These are phyloP conservation scores for Chaetomium strumarium DNA, from an alignment of 2,329 filamentous ascomycete species.

Conservation along the genomic window DNA sequence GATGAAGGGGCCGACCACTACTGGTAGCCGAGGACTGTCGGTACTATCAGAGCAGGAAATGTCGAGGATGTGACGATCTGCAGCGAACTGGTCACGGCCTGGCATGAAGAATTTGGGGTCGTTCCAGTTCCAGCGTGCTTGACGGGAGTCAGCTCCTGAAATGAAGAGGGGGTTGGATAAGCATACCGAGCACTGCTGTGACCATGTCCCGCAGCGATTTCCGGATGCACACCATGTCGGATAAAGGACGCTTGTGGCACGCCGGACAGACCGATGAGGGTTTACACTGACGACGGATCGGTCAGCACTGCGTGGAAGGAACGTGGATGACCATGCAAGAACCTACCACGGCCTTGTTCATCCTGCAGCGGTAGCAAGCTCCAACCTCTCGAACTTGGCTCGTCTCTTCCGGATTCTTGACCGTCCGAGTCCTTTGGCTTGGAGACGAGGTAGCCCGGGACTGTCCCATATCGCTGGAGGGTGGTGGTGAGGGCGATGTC, in stretches of 20 bases:
- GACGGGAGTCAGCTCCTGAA: background rate
- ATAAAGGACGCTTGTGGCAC: constrained; percentile 5
- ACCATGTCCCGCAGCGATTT: constrained; percentile 1
- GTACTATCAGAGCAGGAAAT: constrained; percentile 12
- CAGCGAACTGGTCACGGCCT: constrained; percentile 4
- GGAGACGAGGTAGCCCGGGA: background rate
- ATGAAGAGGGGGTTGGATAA: background rate
- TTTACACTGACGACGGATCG: constrained; percentile 15
- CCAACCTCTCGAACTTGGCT: constrained; percentile 44
- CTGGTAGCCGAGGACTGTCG: constrained; percentile 5
- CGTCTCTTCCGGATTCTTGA: constrained; percentile 38
- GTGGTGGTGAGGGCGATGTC: background rate
- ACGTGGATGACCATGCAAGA: background rate
- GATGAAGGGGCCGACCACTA: constrained; percentile 6
- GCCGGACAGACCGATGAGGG: background rate
- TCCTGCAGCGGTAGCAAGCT: constrained; percentile 44
- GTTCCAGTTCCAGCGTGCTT: constrained; percentile 18
- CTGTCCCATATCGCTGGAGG: constrained; percentile 10
- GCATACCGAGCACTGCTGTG: constrained; percentile 6
- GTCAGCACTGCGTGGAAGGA: constrained; percentile 13
- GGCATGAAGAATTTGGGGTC: constrained; percentile 1
- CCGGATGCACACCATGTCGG: constrained; percentile 12
- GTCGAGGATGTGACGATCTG: background rate
- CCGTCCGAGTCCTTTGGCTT: constrained; percentile 10
- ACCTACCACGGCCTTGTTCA: constrained; percentile 44